These are phyloP conservation scores for Candida neerlandica DNA, from an alignment of 1,139 yeast genomes.

Conservation along the genomic window DNA sequence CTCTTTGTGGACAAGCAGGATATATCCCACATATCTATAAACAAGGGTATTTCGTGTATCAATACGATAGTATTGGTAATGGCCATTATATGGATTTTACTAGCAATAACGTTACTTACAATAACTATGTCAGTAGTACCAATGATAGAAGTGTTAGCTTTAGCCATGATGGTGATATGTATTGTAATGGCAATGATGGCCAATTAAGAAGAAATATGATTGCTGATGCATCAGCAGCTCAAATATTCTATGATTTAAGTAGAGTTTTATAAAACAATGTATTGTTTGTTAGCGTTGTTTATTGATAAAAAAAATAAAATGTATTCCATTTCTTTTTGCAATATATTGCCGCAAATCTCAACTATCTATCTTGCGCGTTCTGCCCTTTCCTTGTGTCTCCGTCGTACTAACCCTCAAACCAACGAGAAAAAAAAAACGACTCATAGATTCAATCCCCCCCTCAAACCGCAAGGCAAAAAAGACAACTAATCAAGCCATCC, in stretches of 20 bases:
- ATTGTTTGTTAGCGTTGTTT: not conserved
- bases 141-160: conserved; percentile 6
- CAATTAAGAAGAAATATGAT: conserved; percentile 21
- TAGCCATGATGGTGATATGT: conserved; percentile 13
- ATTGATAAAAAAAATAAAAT: not conserved
- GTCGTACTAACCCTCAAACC: too few species aligned
- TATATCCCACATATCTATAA: conserved; percentile 22
- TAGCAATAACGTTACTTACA: not conserved
- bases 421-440: too few species aligned
- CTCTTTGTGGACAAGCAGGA: conserved; percentile 13
- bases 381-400: too few species aligned
- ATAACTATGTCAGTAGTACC: conserved; percentile 12
- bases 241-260: conserved; percentile 22
- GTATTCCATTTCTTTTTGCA: not conserved
- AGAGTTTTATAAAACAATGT: conserved; percentile 7
- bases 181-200: conserved; percentile 17
- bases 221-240: conserved; percentile 29
- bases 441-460: too few species aligned
- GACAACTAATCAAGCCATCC: too few species aligned
- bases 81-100: conserved; percentile 19
- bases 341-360: not conserved
- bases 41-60: conserved; percentile 26
- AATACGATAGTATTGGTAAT: conserved; percentile 16
- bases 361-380: too few species aligned
- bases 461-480: too few species aligned